These are phyloP conservation scores for Phyllosticta capitalensis DNA, from an alignment of 2,329 filamentous ascomycete genomes.

Conservation along the genomic window DNA sequence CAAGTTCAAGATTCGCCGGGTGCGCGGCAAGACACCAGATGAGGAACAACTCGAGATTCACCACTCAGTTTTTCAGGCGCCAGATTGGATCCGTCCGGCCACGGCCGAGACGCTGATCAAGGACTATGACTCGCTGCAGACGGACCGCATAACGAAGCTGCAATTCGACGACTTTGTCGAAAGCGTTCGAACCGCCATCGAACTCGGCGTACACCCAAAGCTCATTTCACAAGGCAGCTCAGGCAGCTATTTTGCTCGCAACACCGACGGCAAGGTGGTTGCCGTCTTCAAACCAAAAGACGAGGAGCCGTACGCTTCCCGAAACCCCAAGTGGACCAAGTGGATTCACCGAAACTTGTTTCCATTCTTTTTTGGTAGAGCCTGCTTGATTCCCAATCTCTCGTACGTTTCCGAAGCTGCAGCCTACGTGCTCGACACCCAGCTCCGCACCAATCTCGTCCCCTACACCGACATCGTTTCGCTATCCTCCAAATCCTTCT, in stretches of 20 bases:
- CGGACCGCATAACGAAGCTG: constrained; percentile 61
- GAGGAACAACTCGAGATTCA: constrained; percentile 91
- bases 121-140: constrained; percentile 42
- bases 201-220: constrained; percentile 82
- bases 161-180: constrained; percentile 86
- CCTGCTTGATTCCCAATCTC: constrained; percentile 91
- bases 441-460: constrained; percentile 82
- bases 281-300: constrained; percentile 99
- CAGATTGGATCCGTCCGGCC: constrained; percentile 73
- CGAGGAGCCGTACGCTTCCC: constrained; percentile 92
- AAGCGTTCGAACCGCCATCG: constrained; percentile 81
- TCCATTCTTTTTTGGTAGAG: constrained; percentile 91
- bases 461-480: constrained; percentile 94
- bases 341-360: constrained; percentile 98
- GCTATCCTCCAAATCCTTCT: constrained; percentile 92
- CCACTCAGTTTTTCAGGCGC: constrained; percentile 91
- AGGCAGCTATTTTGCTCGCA: constrained; percentile 93
- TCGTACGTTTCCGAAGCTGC: constrained; percentile 97
- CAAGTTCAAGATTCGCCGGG: constrained; percentile 81
- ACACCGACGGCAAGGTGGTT: constrained; percentile 84
- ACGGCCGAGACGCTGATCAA: constrained; percentile 63
- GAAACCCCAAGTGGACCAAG: constrained; percentile 99
- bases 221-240: constrained; percentile 97
- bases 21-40: constrained; percentile 63
- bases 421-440: constrained; percentile 86